A percentile compares a stretch with the other conserved stretches of the same genome.
Evolutionary conservation across 2,329 filamentous ascomycete species (phyloP).

Genomic region (Penicillium expansum): DNA sequence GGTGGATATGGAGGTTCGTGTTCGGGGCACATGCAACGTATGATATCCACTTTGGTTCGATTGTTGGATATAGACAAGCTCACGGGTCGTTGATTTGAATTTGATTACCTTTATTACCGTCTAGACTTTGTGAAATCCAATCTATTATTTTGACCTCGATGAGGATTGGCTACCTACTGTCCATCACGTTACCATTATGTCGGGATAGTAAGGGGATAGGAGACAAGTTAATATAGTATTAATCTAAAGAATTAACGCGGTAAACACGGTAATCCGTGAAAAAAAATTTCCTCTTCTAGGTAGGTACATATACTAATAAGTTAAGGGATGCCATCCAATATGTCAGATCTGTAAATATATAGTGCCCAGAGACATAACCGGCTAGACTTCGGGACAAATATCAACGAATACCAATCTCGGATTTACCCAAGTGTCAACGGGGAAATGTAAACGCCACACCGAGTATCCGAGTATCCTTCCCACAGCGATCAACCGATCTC

Average conservation of each 20-base stretch:
- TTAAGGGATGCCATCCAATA: neutral
- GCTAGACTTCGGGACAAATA: neutral
- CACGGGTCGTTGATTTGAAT: neutral
- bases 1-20: neutral
- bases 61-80: neutral
- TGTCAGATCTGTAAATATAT: neutral
- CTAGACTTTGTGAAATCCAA: neutral
- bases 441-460: neutral
- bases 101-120: neutral
- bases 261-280: neutral
- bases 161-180: neutral
- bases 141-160: neutral
- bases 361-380: neutral
- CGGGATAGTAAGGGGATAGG: neutral
- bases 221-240: conserved; percentile 2
- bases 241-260: neutral
- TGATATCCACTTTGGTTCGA: neutral
- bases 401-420: neutral
- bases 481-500: conserved; percentile 1
- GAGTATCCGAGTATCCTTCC: neutral
- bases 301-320: no score
- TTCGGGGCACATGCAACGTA: neutral
- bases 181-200: neutral
- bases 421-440: neutral
- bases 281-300: neutral